Percentiles rank a stretch among this genome's conserved stretches.
These are phyloP conservation scores for Fusarium verticillioides DNA, from an alignment of 2,329 filamentous ascomycete species.

Conservation along the genomic window DNA sequence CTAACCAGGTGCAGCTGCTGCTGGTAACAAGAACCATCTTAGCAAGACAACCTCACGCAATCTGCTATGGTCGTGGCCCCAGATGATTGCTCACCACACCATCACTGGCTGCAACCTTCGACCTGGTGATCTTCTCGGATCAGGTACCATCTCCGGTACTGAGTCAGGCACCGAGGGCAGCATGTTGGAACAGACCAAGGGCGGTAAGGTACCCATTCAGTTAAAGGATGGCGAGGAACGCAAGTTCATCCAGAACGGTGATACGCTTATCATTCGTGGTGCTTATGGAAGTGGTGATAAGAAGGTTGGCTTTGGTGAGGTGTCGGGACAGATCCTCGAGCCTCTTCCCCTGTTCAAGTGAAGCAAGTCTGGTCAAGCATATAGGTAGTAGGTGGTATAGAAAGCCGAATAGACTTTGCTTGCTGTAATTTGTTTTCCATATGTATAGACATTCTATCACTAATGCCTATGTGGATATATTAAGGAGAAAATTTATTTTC, in stretches of 20 bases:
- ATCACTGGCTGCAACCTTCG: constrained; percentile 80
- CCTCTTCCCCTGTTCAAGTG: constrained; percentile 47
- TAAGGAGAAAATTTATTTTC: too few relatives aligned
- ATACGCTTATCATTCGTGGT: constrained; percentile 74
- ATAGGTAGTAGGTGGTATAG: not conserved
- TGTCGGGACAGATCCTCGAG: constrained; percentile 67
- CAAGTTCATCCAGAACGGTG: constrained; percentile 79
- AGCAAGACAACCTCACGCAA: constrained; percentile 51
- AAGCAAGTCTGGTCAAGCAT: not conserved
- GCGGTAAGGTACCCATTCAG: constrained; percentile 72
- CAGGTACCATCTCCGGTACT: constrained; percentile 78
- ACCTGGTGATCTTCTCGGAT: constrained; percentile 79
- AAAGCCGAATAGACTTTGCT: not conserved
- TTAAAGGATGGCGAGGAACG: constrained; percentile 74
- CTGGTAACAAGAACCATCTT: constrained; percentile 49
- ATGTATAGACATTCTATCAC: too few relatives aligned
- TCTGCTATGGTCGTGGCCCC: constrained; percentile 82
- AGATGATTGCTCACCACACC: constrained; percentile 86
- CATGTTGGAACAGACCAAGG: constrained; percentile 76
- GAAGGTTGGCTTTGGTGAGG: constrained; percentile 83
- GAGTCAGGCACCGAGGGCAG: constrained; percentile 73
- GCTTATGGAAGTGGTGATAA: constrained; percentile 72
- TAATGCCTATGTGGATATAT: too few relatives aligned
- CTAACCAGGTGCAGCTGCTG: constrained; percentile 42
- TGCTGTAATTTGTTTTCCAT: too few relatives aligned